Base-by-base conservation (phyloP, 768 basidiomycete genomes). In the Pisolithus orientalis region DNA sequence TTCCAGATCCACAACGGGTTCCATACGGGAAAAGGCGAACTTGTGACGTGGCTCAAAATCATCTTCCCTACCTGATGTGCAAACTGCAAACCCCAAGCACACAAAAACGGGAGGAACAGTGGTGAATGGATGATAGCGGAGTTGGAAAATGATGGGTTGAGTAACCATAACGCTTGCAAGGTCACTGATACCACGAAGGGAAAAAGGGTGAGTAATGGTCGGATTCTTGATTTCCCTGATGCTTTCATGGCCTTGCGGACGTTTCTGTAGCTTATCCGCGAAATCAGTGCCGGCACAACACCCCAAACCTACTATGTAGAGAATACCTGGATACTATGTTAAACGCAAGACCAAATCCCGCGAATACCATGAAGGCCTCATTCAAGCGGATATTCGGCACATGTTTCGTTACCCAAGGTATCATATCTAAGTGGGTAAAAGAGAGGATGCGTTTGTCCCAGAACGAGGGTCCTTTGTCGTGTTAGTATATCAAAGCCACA, bases 31-130 rank as follows among this genome's bases (percentile, higher is more conserved):
- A 97, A 95, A 5, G 81, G 72, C 42, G 78, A 74, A 56, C 82
- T 83, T 48, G 94, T 94, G 28, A 96, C 83, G 67, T 98, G 96
- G 1, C 94, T 90, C 44, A 96, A 72, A 61, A 97, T 98, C 77
- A 98, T 88, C 58, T 86, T 75, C 10, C 92, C 91, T 37, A 96
- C 94, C 65, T 94, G 86, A 57, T 90, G 89, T 28, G 88, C 86
- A 58, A 91, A 90, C 67, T 90, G 87, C 49, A 90, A 67, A n/a
- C 94, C 95, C 94, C 94, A 98, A 17, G 89, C 85, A 60, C 84
- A 86, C 16, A 94, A 69, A 74, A 94, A 96, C 3, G 94, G 92
- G 10, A 97, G 71, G 63, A 98, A 85, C 25, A 85, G 76, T 1
- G 83, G 73, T 1, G 88, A 88, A 58, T 86, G 75, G 39, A 96